These are phyloP conservation scores for Fusarium chlamydosporum DNA, from an alignment of 2,329 filamentous ascomycete species.

Conservation along the genomic window DNA sequence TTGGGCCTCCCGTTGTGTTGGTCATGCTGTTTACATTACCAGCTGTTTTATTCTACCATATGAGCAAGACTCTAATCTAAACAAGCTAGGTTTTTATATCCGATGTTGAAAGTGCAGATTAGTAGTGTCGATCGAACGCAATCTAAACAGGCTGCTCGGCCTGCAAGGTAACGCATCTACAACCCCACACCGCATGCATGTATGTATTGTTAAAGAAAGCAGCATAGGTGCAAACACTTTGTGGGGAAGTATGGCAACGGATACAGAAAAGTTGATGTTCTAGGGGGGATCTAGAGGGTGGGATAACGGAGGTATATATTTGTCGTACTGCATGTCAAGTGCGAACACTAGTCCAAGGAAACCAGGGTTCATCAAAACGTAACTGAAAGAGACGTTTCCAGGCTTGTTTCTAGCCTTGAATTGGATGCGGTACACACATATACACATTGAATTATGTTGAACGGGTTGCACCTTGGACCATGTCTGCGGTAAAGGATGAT, in stretches of 20 bases:
- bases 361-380: not conserved
- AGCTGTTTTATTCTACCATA: not conserved
- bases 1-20: not conserved
- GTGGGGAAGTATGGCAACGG: conserved; percentile 15
- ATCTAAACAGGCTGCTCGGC: conserved; percentile 4
- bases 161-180: not conserved
- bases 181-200: not conserved
- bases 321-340: conserved; percentile 4
- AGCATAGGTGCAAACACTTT: not conserved
- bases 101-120: not conserved
- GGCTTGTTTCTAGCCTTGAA: not conserved
- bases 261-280: conserved; percentile 14
- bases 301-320: not conserved
- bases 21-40: not conserved
- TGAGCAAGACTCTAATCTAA: not conserved
- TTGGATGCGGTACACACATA: not conserved
- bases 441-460: not conserved
- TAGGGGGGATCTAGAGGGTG: not conserved
- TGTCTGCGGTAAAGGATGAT: conserved; percentile 4
- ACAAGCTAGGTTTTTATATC: not conserved
- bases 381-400: not conserved
- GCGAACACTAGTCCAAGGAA: not conserved
- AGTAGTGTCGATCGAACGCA: conserved; percentile 5
- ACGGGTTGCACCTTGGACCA: conserved; percentile 1
- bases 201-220: not conserved